Percentiles rank a stretch among this genome's conserved stretches.
Evolutionary conservation across 1,139 yeast species (phyloP).

Genomic region (Suhomyces bribrorum): DNA sequence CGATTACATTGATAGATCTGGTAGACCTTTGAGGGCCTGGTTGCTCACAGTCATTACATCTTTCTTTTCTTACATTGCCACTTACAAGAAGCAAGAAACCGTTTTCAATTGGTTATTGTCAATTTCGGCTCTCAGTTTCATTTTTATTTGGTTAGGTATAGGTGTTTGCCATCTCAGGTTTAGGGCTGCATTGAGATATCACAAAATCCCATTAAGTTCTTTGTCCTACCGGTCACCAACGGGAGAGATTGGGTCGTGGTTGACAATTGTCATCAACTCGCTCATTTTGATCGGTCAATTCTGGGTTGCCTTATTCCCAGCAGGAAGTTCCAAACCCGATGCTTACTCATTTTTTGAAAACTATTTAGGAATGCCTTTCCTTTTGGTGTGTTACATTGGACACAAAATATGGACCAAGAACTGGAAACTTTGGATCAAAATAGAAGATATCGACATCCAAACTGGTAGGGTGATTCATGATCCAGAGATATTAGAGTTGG

Average conservation of each 20-base stretch:
- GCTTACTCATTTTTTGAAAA: slow-evolving; percentile 26
- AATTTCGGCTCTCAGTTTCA: slow-evolving; percentile 27
- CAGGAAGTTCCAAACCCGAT: slow-evolving; percentile 23
- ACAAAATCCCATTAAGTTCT: slow-evolving; percentile 21
- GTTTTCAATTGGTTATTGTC: slow-evolving; percentile 31
- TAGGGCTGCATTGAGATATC: slow-evolving; percentile 25
- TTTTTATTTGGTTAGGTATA: slow-evolving; percentile 26
- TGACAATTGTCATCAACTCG: slow-evolving; percentile 23
- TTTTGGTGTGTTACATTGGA: slow-evolving; percentile 24
- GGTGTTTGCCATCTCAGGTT: slow-evolving; percentile 26
- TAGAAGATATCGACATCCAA: slow-evolving; percentile 24
- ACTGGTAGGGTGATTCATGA: slow-evolving; percentile 26
- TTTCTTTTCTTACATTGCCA: slow-evolving; percentile 26
- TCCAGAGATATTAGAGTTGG: slow-evolving; percentile 27
- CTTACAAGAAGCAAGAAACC: slow-evolving; percentile 23
- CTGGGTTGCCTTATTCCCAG: slow-evolving; percentile 30
- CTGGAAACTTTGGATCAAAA: slow-evolving; percentile 23
- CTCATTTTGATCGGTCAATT: slow-evolving; percentile 24
- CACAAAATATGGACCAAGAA: slow-evolving; percentile 25
- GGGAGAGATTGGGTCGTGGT: slow-evolving; percentile 26
- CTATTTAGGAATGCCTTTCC: slow-evolving; percentile 25
- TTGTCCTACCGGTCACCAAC: slow-evolving; percentile 27
- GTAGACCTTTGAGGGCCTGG: slow-evolving; percentile 28
- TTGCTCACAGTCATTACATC: slow-evolving; percentile 21
- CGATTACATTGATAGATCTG: slow-evolving; percentile 24